Percentiles rank a stretch among this genome's conserved stretches.
Conservation (phyloP, 495 filamentous ascomycete species). For the Bryoglossum gracile region DNA sequence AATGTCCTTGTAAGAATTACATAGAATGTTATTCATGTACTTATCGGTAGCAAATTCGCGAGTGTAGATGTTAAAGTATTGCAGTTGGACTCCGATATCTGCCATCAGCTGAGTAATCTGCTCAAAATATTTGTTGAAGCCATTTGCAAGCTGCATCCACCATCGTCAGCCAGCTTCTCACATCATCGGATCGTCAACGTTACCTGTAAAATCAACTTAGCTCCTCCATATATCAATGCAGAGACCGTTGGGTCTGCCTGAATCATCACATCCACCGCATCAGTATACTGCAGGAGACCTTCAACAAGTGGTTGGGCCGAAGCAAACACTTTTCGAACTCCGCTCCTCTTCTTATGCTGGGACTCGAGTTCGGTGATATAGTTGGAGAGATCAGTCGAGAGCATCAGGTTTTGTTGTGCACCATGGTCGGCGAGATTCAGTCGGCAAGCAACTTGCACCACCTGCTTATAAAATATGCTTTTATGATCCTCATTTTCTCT, state of each 20-base stretch:
- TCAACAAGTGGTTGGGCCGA: conserved; percentile 6
- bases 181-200: too few relatives aligned
- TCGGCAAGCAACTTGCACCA: conserved; percentile 9
- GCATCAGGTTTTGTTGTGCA: conserved; percentile 10
- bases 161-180: too few relatives aligned
- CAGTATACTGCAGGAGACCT: conserved; percentile 10
- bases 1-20: conserved; percentile 11
- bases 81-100: conserved; percentile 10
- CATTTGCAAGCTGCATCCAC: conserved; percentile 9
- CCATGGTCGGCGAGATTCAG: conserved; percentile 9
- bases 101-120: conserved; percentile 7
- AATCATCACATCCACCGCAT: conserved; percentile 12
- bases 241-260: conserved; percentile 10
- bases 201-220: conserved; percentile 8
- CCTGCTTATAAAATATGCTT: conserved; percentile 14
- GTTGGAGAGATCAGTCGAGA: conserved; percentile 9
- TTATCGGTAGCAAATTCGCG: conserved; percentile 8
- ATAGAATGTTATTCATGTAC: conserved; percentile 8
- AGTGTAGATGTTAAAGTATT: conserved; percentile 12
- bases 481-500: conserved; percentile 13
- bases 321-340: conserved; percentile 11
- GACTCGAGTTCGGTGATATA: conserved; percentile 8
- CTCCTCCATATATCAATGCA: conserved; percentile 24
- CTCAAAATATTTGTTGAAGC: conserved; percentile 9
- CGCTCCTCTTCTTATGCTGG: conserved; percentile 13